Conservation (phyloP, 2,329 filamentous ascomycete genomes). For the Penicillium sclerotigenum region DNA sequence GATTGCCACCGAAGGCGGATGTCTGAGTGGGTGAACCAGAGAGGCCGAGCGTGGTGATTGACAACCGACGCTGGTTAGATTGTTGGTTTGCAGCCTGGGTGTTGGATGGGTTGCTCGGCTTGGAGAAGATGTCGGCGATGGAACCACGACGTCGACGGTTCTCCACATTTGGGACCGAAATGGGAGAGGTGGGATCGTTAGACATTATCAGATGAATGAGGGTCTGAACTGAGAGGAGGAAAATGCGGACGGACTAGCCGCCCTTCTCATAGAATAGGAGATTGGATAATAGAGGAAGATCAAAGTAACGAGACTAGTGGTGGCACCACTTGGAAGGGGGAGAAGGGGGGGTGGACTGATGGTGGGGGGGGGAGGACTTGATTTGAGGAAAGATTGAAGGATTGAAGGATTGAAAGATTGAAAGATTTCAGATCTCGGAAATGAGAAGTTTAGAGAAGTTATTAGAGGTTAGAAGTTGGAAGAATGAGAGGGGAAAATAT, state of each 20-base stretch:
- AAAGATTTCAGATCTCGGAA: too few relatives aligned
- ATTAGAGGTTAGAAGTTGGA: neutral
- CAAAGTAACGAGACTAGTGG: neutral
- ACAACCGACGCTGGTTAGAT: constrained; percentile 59
- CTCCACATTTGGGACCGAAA: constrained; percentile 36
- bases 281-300: neutral
- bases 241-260: constrained; percentile 25
- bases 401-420: neutral
- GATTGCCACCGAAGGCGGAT: constrained; percentile 51
- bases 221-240: constrained; percentile 4
- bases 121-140: constrained; percentile 44
- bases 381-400: neutral
- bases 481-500: neutral
- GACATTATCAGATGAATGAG: constrained; percentile 39
- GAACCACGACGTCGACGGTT: constrained; percentile 47
- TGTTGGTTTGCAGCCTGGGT: constrained; percentile 49
- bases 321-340: neutral
- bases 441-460: too few relatives aligned
- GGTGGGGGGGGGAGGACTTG: neutral
- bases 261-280: constrained; percentile 21
- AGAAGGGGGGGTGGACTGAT: neutral
- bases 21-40: constrained; percentile 65
- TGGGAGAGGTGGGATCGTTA: constrained; percentile 41
- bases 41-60: constrained; percentile 70
- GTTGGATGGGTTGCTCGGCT: constrained; percentile 25